Evolutionary conservation across 2,329 filamentous ascomycete genomes (phyloP).

Genomic region (Lachnellula hyalina): DNA sequence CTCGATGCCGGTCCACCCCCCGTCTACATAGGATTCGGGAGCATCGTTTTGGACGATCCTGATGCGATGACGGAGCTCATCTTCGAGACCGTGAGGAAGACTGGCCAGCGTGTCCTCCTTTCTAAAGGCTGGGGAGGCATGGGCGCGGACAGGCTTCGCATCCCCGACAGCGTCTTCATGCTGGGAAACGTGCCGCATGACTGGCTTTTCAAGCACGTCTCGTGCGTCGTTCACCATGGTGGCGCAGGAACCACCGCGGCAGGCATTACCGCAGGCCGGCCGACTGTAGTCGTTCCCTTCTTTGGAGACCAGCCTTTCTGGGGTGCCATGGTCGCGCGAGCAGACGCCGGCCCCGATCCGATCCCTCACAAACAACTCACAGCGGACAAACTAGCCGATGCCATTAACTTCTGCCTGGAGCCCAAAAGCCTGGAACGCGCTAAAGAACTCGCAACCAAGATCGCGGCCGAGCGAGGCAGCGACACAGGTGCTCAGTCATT

Average conservation of each 20-base stretch:
- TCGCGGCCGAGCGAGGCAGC: constrained; percentile 57
- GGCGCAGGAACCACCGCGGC: too few relatives aligned
- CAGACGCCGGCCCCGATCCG: constrained; percentile 59
- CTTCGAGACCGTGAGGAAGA: constrained; percentile 59
- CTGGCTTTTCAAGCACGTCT: constrained; percentile 69
- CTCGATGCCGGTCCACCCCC: constrained; percentile 52
- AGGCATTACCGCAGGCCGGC: too few relatives aligned
- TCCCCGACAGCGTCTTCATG: constrained; percentile 63
- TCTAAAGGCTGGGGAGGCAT: constrained; percentile 73
- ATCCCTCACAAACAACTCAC: constrained; percentile 64
- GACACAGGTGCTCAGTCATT: constrained; percentile 63
- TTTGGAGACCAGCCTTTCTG: too few relatives aligned
- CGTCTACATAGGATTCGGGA: constrained; percentile 72
- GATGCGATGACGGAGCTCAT: constrained; percentile 65
- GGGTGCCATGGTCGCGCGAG: constrained; percentile 53
- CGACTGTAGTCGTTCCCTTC: too few relatives aligned
- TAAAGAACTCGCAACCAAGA: constrained; percentile 53
- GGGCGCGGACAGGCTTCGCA: constrained; percentile 44
- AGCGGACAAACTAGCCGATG: constrained; percentile 59
- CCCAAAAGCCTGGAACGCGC: constrained; percentile 55
- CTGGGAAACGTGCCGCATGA: constrained; percentile 71
- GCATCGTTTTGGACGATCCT: constrained; percentile 69
- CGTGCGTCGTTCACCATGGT: constrained; percentile 52
- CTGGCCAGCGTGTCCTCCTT: constrained; percentile 65
- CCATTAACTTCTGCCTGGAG: constrained; percentile 62